phyloP scores from a whole-genome alignment of 441 rosid genomes.

The Euphorbia corollata region DNA sequence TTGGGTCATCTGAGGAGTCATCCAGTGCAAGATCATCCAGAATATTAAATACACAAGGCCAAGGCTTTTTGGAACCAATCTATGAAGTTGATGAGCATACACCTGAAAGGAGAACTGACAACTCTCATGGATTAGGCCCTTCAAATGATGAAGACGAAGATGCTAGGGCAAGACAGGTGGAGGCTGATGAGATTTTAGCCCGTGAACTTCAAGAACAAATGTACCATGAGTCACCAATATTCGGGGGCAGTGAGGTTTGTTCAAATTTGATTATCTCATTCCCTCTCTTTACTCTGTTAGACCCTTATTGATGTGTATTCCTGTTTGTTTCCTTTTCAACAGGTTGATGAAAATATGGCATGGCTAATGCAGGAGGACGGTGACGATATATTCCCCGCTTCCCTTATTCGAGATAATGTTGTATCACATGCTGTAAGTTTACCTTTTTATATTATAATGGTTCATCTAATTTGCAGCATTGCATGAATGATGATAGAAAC shows the following conservation, averaged over 20 bases:
- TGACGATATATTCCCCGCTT: constrained; percentile 25
- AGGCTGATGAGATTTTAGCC: constrained; percentile 84
- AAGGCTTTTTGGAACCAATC: constrained; percentile 25
- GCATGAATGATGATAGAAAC: constrained; percentile 1
- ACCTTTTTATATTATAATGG: constrained; percentile 5
- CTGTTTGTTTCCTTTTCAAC: constrained; percentile 23
- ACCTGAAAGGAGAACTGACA: constrained; percentile 30
- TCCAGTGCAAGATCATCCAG: constrained; percentile 49
- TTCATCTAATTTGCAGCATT: neutral
- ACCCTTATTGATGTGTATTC: constrained; percentile 17
- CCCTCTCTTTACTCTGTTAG: constrained; percentile 10
- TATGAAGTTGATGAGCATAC: constrained; percentile 41
- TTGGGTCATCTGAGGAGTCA: constrained; percentile 50
- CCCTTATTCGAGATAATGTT: constrained; percentile 32
- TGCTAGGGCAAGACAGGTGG: constrained; percentile 61
- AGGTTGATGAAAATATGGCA: constrained; percentile 59
- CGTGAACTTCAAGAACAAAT: constrained; percentile 84
- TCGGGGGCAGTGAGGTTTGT: constrained; percentile 42
- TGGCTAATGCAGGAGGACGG: constrained; percentile 60
- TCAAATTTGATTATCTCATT: constrained; percentile 9
- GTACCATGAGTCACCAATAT: constrained; percentile 41
- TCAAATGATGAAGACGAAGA: constrained; percentile 35
- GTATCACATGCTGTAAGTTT: constrained; percentile 34
- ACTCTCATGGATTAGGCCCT: constrained; percentile 23
- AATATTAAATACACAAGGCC: constrained; percentile 28